Evolutionary conservation across 2,329 filamentous ascomycete species (phyloP), one percentile per base, ranked within the genome.

Genomic region (Pyrenochaeta sp.): DNA sequence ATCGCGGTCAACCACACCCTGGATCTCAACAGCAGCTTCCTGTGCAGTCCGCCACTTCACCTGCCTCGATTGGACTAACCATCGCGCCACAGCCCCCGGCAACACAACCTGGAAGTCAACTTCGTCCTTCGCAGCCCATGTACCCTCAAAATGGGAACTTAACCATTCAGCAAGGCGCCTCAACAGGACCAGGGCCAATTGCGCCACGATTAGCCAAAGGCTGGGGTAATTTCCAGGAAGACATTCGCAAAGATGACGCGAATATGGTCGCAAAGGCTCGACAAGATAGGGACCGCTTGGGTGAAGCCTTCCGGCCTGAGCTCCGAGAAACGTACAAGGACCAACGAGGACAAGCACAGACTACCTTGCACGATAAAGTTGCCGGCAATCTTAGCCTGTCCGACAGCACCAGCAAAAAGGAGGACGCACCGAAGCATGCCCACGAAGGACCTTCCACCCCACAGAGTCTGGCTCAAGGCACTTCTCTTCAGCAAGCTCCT

Each of bases 1-100:
- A 77, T 19, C 75, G 76, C 30, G 66, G 78, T 13, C 71, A 80
- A 9, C 73, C 75, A 38, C 67, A 76, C 35, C 68, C 64, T 17
- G 41, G 53, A 26, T 20, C 58, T 7, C 60, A 64, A 34, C 59
- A 58, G 41, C 58, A 63, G 41, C 57, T 67, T 44, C 52, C 63
- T 35, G 36, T 55, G 7, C 63, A 66, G 34, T 28, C 66, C 17
- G 36, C 66, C 22, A 47, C 42, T 30, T 46, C 60, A 24, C 51
- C 62, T 24, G 53, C 55, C 10, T 48, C 67, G 8, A 59, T 68
- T 18, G 61, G 55, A 7, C 41, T 57, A 7, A 58, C 47, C 27
- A 37, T 60, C 24, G 38, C 59, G 13, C 42, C 60, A 9, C 49
- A 65, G 47, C 21, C 47, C 40, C 14, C 45, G 13, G 13, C 27